Base-by-base conservation (phyloP, 305 asterid species). In the Lippia alba region DNA sequence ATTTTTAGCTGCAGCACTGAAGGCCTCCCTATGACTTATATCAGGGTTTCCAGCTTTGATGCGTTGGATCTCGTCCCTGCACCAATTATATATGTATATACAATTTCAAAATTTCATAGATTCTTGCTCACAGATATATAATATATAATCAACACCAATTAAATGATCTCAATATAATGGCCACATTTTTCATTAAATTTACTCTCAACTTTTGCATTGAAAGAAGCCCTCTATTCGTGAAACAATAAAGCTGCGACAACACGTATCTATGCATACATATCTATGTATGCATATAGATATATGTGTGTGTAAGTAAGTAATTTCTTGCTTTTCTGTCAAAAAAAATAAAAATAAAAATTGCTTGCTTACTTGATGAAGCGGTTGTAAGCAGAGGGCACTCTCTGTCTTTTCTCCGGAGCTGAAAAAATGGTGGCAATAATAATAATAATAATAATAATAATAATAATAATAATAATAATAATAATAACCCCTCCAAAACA, bases 41-140 rank as follows among this genome's bases (percentile, higher is more conserved):
- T 92, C 98, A 79, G 98, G 98, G 86, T 92, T 92, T 84, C 91
- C 96, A 76, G 98, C 97, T 86, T 92, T 92, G 88, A 92, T 92
- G 56, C 98, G 97, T 84, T 92, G 98, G 91, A 92, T 92, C 88
- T 92, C 98, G 79, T 92, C 98, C 95, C 97, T 92, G 84, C 81
- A 81, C 61, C 58, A n/a, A 33, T 17, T 51, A 48, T 1, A 51
- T 32, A 34, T n/a, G 51, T 61, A 67, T 46, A 74, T 50, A 60
- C 63, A 57, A 66, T 67, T 36, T 60, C 54, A 70, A 12, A 12
- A 12, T 58, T 20, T 45, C 64, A 34, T 16, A 49, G 68, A 12
- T 71, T 6, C 15, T 59, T 56, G 41, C 17, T 56, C 30, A 56
- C 10, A 58, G 41, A 60, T 70, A 33, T 8, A 5, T 0, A 36